Base-by-base conservation (phyloP, 2,329 filamentous ascomycete genomes). In the Penicillium paneum region DNA sequence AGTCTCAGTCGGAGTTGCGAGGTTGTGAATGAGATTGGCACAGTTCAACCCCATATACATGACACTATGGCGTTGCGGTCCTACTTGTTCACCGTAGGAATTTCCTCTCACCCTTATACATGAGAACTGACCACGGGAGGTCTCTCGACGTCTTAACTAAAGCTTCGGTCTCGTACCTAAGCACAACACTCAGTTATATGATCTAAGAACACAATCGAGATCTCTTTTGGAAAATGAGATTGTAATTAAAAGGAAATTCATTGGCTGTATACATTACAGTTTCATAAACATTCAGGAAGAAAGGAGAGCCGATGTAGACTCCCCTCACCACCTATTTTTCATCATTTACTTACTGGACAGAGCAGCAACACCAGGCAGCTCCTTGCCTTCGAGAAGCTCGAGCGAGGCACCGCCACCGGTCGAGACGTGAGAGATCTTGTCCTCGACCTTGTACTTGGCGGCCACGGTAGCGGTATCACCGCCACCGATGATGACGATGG, bases 381-480 rank as follows among this genome's bases (percentile, higher is more conserved):
- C 93, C 85, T 99, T 99, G 78, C 94, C 94, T 84, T 99, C 94
- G 60, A 99, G 86, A 69, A 99, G 81, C 83, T 99, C 94, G 71
- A 99, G 82, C 67, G 88, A 93, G 64, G 94, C 94, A 79, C 94
- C 94, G 71, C 94, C 94, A 66, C 94, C 94, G 31, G 94, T 99
- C 47, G 91, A 96, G 61, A 99, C 94, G 80, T 99, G 94, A 81
- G 91, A 97, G 71, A 97, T 84, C 86, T 97, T 95, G 78, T 90
- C 86, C 83, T 99, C 94, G 60, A 90, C 93, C 52, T 87, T 87
- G 76, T 96, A 99, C 83, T 99, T 97, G 75, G 92, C 93, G 51
- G 94, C 94, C 44, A 97, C 94, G 57, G 94, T 99, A 47, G 94
- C 94, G 48, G 94, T 99, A 78, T 99, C 94, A 77, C 94, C 94